A percentile compares a stretch with the other conserved stretches of the same genome.
Evolutionary conservation across 768 basidiomycete genomes (phyloP).

Genomic region (Gelatoporia subvermispora): DNA sequence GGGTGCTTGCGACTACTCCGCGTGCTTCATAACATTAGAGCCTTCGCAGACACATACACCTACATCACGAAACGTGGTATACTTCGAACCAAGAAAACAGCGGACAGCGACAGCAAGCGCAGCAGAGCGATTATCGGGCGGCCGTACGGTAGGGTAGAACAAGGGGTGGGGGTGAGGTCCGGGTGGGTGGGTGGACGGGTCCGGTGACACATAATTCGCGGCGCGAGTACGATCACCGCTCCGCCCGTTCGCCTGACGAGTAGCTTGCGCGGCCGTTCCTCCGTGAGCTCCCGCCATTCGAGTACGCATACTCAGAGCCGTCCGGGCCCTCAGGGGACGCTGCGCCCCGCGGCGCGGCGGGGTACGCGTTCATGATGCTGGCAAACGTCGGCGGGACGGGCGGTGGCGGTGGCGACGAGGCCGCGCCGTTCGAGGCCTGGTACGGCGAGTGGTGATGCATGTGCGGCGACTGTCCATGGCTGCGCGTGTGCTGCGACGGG

Average conservation of each 20-base stretch:
- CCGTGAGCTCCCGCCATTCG: conserved; percentile 13
- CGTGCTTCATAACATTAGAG: too few relatives aligned
- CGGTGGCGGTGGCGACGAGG: conserved; percentile 15
- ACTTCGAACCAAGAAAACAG: conserved; percentile 11
- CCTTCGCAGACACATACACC: too few relatives aligned
- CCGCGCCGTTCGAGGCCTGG: conserved; percentile 2
- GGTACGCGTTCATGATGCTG: conserved; percentile 70
- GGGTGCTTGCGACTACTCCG: too few relatives aligned
- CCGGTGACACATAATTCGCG: neutral
- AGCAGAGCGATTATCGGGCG: neutral
- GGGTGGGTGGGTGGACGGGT: neutral
- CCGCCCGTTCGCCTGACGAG: conserved; percentile 3
- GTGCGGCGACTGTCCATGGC: conserved; percentile 17
- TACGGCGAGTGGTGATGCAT: conserved; percentile 26
- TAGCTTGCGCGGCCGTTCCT: conserved; percentile 11
- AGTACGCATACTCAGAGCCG: conserved; percentile 24
- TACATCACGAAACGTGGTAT: neutral
- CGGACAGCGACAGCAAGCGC: conserved; percentile 14
- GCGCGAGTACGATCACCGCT: conserved; percentile 1
- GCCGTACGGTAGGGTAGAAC: neutral
- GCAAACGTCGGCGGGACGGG: conserved; percentile 54
- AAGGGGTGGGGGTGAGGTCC: too few relatives aligned
- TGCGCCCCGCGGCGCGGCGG: conserved; percentile 27
- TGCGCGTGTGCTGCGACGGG: conserved; percentile 12
- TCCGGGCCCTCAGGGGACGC: conserved; percentile 24